Evolutionary conservation across 495 filamentous ascomycete species (phyloP).

Genomic region (Apodospora peruviana): DNA sequence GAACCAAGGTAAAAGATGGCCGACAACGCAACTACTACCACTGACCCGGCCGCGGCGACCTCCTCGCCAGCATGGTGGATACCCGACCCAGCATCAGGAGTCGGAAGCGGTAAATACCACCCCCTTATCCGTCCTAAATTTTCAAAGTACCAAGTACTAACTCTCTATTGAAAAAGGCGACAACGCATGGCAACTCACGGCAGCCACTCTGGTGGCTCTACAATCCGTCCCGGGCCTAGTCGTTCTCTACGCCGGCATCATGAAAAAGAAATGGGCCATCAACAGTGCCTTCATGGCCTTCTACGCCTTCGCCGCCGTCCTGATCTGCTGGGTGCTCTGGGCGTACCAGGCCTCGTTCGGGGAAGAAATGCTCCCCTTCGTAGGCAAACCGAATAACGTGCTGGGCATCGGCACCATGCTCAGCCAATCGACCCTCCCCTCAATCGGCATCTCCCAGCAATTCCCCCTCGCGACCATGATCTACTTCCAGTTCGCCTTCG

Average conservation of each 20-base stretch:
- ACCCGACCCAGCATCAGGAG: constrained; percentile 2
- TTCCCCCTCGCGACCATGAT: constrained; percentile 52
- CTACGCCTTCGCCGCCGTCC: constrained; percentile 49
- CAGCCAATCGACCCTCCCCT: constrained; percentile 38
- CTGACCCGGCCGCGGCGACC: background rate
- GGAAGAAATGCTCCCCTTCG: constrained; percentile 46
- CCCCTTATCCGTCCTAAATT: too few relatives aligned
- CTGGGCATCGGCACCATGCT: constrained; percentile 43
- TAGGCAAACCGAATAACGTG: constrained; percentile 45
- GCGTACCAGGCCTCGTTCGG: constrained; percentile 51
- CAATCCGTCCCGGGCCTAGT: constrained; percentile 52
- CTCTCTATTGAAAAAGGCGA: constrained; percentile 30
- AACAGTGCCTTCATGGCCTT: constrained; percentile 54
- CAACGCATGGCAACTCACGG: constrained; percentile 54
- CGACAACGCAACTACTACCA: background rate
- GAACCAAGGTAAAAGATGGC: too few relatives aligned
- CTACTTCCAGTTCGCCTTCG: constrained; percentile 58
- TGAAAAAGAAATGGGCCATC: constrained; percentile 55
- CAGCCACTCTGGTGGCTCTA: constrained; percentile 47
- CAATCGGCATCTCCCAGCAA: constrained; percentile 32
- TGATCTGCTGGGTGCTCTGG: constrained; percentile 54
- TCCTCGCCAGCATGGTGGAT: constrained; percentile 9
- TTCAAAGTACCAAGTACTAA: too few relatives aligned
- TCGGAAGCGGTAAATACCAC: constrained; percentile 6
- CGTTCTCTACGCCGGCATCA: constrained; percentile 49